Evolutionary conservation across 2,329 filamentous ascomycete genomes (phyloP).

Genomic region (Ambrosiella xylebori): DNA sequence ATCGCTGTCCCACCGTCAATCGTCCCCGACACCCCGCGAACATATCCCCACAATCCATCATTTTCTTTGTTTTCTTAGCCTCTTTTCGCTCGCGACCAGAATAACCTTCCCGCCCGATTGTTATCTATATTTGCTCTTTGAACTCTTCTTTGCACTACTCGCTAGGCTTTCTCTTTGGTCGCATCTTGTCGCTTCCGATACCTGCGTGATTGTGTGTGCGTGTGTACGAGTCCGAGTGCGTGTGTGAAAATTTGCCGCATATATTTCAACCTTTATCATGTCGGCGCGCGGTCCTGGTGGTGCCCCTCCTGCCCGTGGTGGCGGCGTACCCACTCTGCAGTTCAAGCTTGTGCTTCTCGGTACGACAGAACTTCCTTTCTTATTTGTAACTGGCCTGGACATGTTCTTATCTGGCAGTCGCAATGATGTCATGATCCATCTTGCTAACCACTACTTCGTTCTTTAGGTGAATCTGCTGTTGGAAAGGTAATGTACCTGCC

Average conservation of each 20-base stretch:
- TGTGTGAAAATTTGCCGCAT: conserved; percentile 10
- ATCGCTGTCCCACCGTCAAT: conserved; percentile 14
- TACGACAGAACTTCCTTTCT: conserved; percentile 29
- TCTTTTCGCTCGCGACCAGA: not conserved
- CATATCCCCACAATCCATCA: not conserved
- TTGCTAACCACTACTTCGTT: conserved; percentile 21
- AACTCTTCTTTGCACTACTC: not conserved
- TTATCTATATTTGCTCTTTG: not conserved
- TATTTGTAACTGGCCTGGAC: not conserved
- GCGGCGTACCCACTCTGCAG: conserved; percentile 82
- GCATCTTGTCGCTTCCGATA: not conserved
- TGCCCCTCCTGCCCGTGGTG: conserved; percentile 40
- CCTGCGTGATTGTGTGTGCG: not conserved
- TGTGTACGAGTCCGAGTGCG: too few species aligned
- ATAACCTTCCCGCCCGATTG: not conserved
- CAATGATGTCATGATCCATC: not conserved
- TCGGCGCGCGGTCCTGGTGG: conserved; percentile 47
- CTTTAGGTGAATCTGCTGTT: conserved; percentile 74
- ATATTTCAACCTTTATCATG: conserved; percentile 39
- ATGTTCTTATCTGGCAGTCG: not conserved
- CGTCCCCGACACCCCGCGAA: not conserved
- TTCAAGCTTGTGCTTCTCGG: conserved; percentile 97
- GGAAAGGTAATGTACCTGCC: conserved; percentile 55
- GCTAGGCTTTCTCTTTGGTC: not conserved
- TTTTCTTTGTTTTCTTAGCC: not conserved